These are phyloP conservation scores for Gliomastix tumulicola DNA, from an alignment of 2,329 filamentous ascomycete genomes.

Conservation along the genomic window DNA sequence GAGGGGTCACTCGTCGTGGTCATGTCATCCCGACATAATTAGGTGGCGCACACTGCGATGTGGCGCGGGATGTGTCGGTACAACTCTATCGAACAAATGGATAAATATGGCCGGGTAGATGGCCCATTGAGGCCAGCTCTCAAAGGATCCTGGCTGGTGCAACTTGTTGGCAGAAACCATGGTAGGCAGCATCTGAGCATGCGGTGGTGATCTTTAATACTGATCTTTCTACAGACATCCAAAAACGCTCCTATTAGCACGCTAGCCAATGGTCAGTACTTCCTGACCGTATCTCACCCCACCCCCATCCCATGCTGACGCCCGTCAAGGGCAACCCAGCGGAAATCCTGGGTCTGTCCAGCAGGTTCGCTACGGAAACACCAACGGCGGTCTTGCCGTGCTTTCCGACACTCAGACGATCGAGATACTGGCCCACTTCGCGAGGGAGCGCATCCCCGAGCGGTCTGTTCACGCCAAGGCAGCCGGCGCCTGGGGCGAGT, in stretches of 20 bases:
- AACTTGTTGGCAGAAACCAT: too few species aligned
- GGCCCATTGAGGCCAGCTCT: too few species aligned
- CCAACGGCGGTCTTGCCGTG: conserved; percentile 29
- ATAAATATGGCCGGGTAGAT: too few species aligned
- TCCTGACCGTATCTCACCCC: background rate
- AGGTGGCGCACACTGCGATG: too few species aligned
- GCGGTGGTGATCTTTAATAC: too few species aligned
- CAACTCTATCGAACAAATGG: too few species aligned
- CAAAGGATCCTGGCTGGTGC: too few species aligned
- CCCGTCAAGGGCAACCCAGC: conserved; percentile 12
- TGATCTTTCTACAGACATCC: background rate
- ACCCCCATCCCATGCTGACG: background rate
- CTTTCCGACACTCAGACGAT: conserved; percentile 46
- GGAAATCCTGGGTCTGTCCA: conserved; percentile 12
- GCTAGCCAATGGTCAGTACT: background rate
- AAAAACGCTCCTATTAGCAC: background rate
- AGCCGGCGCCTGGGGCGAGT: conserved; percentile 63
- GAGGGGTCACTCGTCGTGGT: too few species aligned
- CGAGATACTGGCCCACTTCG: conserved; percentile 49
- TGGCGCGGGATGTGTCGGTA: too few species aligned
- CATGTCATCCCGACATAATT: too few species aligned
- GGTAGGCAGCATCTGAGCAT: too few species aligned
- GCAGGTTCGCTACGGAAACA: conserved; percentile 14
- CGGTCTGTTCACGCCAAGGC: conserved; percentile 61
- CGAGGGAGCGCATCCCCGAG: conserved; percentile 52